Conservation (phyloP, 257 asterid species). For the Jacaranda copaia region DNA sequence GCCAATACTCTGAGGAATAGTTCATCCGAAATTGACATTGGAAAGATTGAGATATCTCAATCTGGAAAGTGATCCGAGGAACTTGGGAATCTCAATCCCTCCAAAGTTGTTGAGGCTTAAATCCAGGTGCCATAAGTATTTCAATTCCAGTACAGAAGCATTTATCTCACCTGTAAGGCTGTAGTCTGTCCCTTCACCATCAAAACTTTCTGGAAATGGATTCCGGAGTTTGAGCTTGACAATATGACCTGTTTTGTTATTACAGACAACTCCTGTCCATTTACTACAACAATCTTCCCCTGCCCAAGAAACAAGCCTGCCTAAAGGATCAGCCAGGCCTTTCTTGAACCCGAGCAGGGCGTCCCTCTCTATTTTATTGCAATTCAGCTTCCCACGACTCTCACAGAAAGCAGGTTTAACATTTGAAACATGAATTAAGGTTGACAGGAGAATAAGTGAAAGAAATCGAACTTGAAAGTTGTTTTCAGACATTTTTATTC, state of each 20-base stretch:
- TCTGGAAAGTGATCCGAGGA: conserved; percentile 17
- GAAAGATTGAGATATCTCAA: conserved; percentile 35
- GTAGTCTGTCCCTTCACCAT: not conserved
- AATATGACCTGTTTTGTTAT: conserved; percentile 31
- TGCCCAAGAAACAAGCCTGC: conserved; percentile 38
- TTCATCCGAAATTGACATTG: conserved; percentile 22
- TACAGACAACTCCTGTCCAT: conserved; percentile 44
- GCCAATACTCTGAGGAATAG: conserved; percentile 25
- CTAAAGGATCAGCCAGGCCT: conserved; percentile 29
- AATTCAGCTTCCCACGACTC: not conserved
- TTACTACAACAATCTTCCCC: conserved; percentile 40
- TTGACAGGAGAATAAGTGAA: conserved; percentile 14
- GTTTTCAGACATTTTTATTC: not conserved
- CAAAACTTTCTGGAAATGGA: not conserved
- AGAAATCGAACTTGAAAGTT: not conserved
- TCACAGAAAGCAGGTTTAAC: not conserved
- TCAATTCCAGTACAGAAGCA: conserved; percentile 30
- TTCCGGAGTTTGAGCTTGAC: not conserved
- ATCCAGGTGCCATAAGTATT: conserved; percentile 20
- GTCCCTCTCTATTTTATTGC: conserved; percentile 31
- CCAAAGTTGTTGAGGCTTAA: conserved; percentile 27
- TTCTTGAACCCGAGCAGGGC: conserved; percentile 33
- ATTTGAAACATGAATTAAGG: not conserved
- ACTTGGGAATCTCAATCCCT: conserved; percentile 17
- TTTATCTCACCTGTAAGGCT: conserved; percentile 24